Percentiles rank a stretch among this genome's conserved stretches.
phyloP scores from a whole-genome alignment of 345 rosid species.

The Orychophragmus violaceus region DNA sequence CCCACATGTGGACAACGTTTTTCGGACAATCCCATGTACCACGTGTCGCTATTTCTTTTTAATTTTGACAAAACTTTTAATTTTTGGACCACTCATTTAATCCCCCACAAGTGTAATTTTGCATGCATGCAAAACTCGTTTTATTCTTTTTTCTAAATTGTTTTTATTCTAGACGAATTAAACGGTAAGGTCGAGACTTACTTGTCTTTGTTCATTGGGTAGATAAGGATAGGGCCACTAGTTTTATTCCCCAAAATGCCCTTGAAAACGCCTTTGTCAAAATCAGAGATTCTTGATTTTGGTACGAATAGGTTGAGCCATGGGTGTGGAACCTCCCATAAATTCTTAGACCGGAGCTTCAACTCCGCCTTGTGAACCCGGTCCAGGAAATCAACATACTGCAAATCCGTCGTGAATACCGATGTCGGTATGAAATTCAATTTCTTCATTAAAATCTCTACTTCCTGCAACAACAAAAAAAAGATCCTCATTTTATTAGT shows the following conservation, averaged over 20 bases:
- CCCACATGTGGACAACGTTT: constrained; percentile 41
- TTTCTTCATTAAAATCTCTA: constrained; percentile 61
- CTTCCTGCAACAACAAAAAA: constrained; percentile 52
- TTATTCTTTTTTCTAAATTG: background rate
- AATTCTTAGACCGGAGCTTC: constrained; percentile 79
- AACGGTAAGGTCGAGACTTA: constrained; percentile 33
- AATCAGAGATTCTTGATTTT: constrained; percentile 73
- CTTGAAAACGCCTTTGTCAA: constrained; percentile 90
- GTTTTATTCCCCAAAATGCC: constrained; percentile 84
- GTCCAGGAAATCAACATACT: constrained; percentile 77
- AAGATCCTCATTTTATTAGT: background rate
- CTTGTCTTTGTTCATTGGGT: constrained; percentile 95
- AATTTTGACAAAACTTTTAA: background rate
- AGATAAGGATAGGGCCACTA: constrained; percentile 93
- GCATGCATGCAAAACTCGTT: constrained; percentile 33
- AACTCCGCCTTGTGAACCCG: constrained; percentile 94
- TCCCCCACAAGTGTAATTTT: constrained; percentile 24
- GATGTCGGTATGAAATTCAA: constrained; percentile 65
- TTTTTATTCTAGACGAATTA: too few relatives aligned
- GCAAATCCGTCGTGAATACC: constrained; percentile 78
- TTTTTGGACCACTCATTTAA: constrained; percentile 17
- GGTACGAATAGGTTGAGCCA: constrained; percentile 99
- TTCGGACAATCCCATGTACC: constrained; percentile 15
- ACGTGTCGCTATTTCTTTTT: constrained; percentile 24
- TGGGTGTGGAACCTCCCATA: constrained; percentile 99